A percentile compares a stretch with the other conserved stretches of the same genome.
These are phyloP conservation scores for Wickerhamiella spandovensis DNA, from an alignment of 805 yeast species.

Conservation along the genomic window DNA sequence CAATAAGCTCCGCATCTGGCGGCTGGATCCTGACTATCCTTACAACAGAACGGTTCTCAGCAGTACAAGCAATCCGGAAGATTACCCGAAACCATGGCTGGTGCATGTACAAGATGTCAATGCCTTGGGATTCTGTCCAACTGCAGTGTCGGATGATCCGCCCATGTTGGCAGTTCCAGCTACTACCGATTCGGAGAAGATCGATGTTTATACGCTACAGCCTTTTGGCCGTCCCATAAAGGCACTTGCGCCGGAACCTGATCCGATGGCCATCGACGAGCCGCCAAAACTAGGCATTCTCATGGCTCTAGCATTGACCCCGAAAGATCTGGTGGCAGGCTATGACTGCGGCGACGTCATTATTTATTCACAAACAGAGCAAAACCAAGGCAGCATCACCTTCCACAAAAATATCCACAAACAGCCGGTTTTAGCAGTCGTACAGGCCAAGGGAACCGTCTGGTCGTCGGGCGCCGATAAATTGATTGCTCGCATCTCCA, in stretches of 20 bases:
- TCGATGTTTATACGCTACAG: conserved; percentile 43
- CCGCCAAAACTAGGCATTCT: conserved; percentile 34
- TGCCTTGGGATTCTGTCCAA: conserved; percentile 57
- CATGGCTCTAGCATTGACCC: conserved; percentile 47
- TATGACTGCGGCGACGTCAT: conserved; percentile 61
- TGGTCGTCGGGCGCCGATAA: conserved; percentile 25
- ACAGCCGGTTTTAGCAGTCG: conserved; percentile 24
- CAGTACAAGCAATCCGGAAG: conserved; percentile 10
- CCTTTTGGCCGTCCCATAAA: conserved; percentile 14
- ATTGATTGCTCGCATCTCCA: conserved; percentile 7
- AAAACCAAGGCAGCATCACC: neutral
- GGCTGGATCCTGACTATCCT: conserved; percentile 20
- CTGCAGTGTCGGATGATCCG: conserved; percentile 28
- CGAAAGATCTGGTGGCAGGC: conserved; percentile 33
- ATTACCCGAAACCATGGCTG: conserved; percentile 23
- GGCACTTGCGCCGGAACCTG: conserved; percentile 7
- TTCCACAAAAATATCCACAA: conserved; percentile 15
- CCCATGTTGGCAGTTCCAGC: conserved; percentile 45
- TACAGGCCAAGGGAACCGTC: conserved; percentile 14
- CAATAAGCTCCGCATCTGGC: conserved; percentile 29
- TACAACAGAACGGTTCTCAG: conserved; percentile 30
- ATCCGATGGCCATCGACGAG: conserved; percentile 5
- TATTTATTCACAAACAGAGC: conserved; percentile 12
- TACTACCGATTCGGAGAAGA: conserved; percentile 45
- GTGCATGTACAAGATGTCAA: conserved; percentile 52